phyloP scores from a whole-genome alignment of 148 eudicot genomes.

The Chenopodium formosanum region DNA sequence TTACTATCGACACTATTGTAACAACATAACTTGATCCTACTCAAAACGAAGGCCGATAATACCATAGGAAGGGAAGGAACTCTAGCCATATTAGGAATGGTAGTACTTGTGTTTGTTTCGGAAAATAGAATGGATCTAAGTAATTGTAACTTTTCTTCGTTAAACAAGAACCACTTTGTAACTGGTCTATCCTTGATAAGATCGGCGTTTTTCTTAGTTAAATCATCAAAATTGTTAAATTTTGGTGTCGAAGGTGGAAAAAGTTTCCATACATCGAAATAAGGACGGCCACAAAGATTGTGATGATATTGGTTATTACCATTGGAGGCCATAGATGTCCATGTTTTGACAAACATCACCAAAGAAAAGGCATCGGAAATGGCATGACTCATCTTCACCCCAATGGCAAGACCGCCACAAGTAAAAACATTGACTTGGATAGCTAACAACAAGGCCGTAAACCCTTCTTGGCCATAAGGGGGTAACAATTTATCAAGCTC shows the following conservation, averaged over 20 bases:
- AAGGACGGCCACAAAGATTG: not conserved
- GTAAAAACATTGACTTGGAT: conserved; percentile 32
- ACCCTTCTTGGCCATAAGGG: not conserved
- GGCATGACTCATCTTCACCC: conserved; percentile 29
- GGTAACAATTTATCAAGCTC: conserved; percentile 16
- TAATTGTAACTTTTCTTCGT: not conserved
- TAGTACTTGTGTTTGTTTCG: not conserved
- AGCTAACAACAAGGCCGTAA: conserved; percentile 7
- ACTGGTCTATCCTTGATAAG: not conserved
- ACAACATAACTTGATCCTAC: conserved; percentile 17
- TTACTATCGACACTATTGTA: not conserved
- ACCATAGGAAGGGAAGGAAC: conserved; percentile 19
- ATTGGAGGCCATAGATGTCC: conserved; percentile 27
- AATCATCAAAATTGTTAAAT: not conserved
- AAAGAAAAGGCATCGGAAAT: conserved; percentile 35
- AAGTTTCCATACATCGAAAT: not conserved
- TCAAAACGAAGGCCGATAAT: conserved; percentile 40
- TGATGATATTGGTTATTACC: not conserved
- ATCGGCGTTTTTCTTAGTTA: not conserved
- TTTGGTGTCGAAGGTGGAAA: conserved; percentile 26
- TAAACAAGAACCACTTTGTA: conserved; percentile 29
- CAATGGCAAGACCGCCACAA: conserved; percentile 37
- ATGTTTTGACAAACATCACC: conserved; percentile 24
- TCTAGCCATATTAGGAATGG: no score
- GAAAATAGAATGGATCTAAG: conserved; percentile 8